Conservation (phyloP, 1,284 basidiomycete genomes). For the Ceratorhiza oryzae-sativae region DNA sequence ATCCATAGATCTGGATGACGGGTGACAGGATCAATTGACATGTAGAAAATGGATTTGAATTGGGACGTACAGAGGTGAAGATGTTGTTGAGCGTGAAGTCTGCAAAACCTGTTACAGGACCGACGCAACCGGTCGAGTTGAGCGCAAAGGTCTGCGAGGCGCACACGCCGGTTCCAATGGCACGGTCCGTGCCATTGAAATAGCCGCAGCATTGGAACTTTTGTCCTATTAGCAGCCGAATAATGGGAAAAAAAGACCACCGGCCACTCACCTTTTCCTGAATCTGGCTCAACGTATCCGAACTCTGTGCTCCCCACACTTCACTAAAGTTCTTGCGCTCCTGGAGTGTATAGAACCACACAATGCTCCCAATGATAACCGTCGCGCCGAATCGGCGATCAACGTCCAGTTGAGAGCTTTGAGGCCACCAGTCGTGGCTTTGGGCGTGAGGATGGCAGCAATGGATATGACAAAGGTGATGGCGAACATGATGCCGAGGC, state of each 20-base stretch:
- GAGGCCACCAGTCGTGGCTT: constrained; percentile 69
- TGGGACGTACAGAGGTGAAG: constrained; percentile 69
- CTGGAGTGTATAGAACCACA: constrained; percentile 81
- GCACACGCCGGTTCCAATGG: constrained; percentile 70
- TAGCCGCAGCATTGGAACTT: constrained; percentile 85
- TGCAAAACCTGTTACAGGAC: constrained; percentile 66
- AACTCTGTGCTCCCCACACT: constrained; percentile 60
- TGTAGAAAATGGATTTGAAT: not conserved
- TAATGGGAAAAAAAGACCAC: constrained; percentile 15
- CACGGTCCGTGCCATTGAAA: constrained; percentile 63
- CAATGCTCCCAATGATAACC: constrained; percentile 67
- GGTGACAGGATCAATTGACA: not conserved
- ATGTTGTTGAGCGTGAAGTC: constrained; percentile 77
- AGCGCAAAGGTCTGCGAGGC: constrained; percentile 59
- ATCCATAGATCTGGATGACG: constrained; percentile 66
- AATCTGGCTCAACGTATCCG: constrained; percentile 61
- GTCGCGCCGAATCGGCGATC: constrained; percentile 66
- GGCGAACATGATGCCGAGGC: constrained; percentile 73
- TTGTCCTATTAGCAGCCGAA: constrained; percentile 5
- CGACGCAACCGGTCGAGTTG: constrained; percentile 66
- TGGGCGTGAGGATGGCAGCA: constrained; percentile 70
- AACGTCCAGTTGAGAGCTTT: constrained; percentile 77
- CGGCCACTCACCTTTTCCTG: constrained; percentile 69
- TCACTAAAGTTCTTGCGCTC: constrained; percentile 70
- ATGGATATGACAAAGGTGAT: constrained; percentile 73